A percentile compares a stretch with the other conserved stretches of the same genome.
phyloP scores from a whole-genome alignment of 805 yeast genomes.

The Naumovozyma dairenensis region DNA sequence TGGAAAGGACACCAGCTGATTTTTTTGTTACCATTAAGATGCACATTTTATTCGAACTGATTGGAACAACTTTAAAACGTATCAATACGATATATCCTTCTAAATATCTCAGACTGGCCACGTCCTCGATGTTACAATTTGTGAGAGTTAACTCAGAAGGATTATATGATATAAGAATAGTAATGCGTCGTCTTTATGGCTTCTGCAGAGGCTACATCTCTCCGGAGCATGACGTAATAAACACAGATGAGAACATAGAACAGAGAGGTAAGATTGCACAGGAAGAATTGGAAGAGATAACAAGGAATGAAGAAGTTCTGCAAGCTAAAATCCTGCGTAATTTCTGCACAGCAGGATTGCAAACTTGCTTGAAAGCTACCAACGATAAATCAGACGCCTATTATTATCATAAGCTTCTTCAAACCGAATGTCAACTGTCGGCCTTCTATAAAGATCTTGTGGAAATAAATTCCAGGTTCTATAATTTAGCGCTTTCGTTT shows the following conservation, averaged over 20 bases:
- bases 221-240: conserved; percentile 29
- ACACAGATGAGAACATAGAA: conserved; percentile 6
- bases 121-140: conserved; percentile 47
- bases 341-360: conserved; percentile 46
- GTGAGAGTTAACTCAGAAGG: conserved; percentile 34
- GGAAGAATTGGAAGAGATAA: conserved; percentile 34
- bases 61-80: conserved; percentile 46
- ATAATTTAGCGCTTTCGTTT: conserved; percentile 47
- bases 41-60: conserved; percentile 57
- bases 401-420: conserved; percentile 15
- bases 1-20: conserved; percentile 17
- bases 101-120: conserved; percentile 61
- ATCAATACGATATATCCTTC: conserved; percentile 71
- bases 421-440: conserved; percentile 17
- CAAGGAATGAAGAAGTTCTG: conserved; percentile 48
- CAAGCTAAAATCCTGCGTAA: conserved; percentile 59
- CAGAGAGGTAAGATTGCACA: conserved; percentile 17
- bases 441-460: conserved; percentile 17
- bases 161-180: conserved; percentile 30
- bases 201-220: conserved; percentile 53
- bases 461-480: conserved; percentile 33
- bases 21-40: conserved; percentile 45
- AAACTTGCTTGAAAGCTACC: conserved; percentile 28
- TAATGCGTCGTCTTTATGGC: conserved; percentile 53
- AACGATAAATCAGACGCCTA: conserved; percentile 19